Evolutionary conservation across 1,284 basidiomycete genomes (phyloP).

Genomic region (Paramarasmius palmivorus): DNA sequence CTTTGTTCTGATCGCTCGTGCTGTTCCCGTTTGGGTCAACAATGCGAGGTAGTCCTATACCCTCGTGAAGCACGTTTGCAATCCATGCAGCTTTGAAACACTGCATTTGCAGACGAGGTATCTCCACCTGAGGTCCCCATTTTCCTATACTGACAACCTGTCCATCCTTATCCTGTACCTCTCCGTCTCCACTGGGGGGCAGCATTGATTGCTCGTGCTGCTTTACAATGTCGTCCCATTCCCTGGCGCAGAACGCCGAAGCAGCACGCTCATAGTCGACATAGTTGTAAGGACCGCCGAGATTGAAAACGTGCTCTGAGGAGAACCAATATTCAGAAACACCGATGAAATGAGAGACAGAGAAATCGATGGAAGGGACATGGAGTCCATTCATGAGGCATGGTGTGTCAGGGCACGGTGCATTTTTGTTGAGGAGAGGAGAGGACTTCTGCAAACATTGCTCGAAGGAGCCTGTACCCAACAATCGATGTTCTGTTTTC

Average conservation of each 20-base stretch:
- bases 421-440: constrained; percentile 84
- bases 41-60: constrained; percentile 92
- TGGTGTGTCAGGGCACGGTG: constrained; percentile 81
- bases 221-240: constrained; percentile 77
- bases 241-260: constrained; percentile 78
- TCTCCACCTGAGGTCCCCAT: constrained; percentile 76
- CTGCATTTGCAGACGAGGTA: constrained; percentile 90
- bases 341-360: constrained; percentile 92
- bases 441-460: constrained; percentile 77
- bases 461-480: constrained; percentile 92
- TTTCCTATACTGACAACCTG: constrained; percentile 63
- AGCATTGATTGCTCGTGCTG: constrained; percentile 63
- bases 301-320: constrained; percentile 92
- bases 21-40: constrained; percentile 80
- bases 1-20: constrained; percentile 64
- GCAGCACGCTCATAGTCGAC: constrained; percentile 95
- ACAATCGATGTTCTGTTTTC: constrained; percentile 56
- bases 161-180: constrained; percentile 52
- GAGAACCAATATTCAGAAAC: constrained; percentile 99
- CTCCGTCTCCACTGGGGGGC: constrained; percentile 59
- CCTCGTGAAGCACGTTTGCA: constrained; percentile 94
- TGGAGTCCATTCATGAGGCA: constrained; percentile 98
- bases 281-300: constrained; percentile 95
- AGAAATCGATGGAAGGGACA: constrained; percentile 90
- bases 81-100: constrained; percentile 99